phyloP scores from a whole-genome alignment of 2,329 filamentous ascomycete genomes.

The Pseudocercospora cruenta region DNA sequence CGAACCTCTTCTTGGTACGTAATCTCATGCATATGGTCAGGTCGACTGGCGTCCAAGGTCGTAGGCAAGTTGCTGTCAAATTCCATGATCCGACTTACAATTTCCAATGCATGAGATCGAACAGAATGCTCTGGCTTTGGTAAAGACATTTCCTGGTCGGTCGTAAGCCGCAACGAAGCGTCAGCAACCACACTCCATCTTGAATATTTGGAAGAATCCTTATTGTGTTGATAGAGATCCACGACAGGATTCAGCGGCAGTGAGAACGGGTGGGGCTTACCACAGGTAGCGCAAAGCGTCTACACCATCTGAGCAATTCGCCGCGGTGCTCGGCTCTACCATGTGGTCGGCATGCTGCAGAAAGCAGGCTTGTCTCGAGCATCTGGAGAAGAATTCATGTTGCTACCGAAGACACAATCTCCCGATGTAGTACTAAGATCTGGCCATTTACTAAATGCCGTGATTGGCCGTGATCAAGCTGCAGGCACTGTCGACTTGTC shows the following conservation, averaged over 20 bases:
- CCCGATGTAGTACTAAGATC: too few species aligned
- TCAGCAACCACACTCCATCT: slow-evolving; percentile 3
- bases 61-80: background rate
- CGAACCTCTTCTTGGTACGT: slow-evolving; percentile 23
- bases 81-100: slow-evolving; percentile 20
- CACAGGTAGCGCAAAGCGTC: slow-evolving; percentile 3
- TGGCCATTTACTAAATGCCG: too few species aligned
- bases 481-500: too few species aligned
- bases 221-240: background rate
- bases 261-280: background rate
- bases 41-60: background rate
- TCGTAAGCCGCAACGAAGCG: background rate
- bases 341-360: too few species aligned
- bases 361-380: too few species aligned
- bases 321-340: too few species aligned
- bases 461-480: too few species aligned
- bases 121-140: background rate
- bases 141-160: background rate
- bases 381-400: too few species aligned
- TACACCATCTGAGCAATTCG: too few species aligned
- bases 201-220: background rate
- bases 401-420: too few species aligned
- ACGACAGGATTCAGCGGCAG: slow-evolving; percentile 4
- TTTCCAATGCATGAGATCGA: slow-evolving; percentile 12
- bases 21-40: slow-evolving; percentile 15